Evolutionary conservation across 2,329 filamentous ascomycete species (phyloP).

Genomic region (Colletotrichum sp.): DNA sequence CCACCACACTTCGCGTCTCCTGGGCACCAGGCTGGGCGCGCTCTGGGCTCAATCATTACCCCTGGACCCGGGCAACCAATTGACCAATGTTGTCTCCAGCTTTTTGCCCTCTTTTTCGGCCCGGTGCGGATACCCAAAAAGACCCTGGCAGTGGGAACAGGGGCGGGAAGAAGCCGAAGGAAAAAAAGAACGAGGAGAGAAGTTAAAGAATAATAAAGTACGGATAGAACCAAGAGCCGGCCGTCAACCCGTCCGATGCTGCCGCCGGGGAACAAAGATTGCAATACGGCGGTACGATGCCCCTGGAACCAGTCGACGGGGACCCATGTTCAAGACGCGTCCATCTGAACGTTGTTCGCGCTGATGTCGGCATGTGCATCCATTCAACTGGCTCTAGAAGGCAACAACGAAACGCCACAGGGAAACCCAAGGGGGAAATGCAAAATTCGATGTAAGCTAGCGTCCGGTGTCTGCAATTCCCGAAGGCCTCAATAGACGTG

Average conservation of each 20-base stretch:
- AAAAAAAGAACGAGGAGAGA: not conserved
- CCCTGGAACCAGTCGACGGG: not conserved
- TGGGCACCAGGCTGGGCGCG: not conserved
- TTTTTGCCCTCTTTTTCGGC: not conserved
- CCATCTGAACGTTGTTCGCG: not conserved
- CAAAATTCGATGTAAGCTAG: not conserved
- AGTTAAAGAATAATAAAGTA: not conserved
- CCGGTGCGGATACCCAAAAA: slow-evolving; percentile 9
- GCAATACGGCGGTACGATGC: not conserved
- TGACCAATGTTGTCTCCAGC: slow-evolving; percentile 5
- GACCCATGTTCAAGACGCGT: not conserved
- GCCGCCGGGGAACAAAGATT: not conserved
- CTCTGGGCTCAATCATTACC: not conserved
- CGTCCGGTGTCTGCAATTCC: not conserved
- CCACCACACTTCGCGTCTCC: not conserved
- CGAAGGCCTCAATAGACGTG: not conserved
- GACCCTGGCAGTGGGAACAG: not conserved
- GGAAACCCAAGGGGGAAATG: not conserved
- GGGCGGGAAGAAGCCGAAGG: slow-evolving; percentile 1
- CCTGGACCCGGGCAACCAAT: not conserved
- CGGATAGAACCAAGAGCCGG: not conserved
- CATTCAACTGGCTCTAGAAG: not conserved
- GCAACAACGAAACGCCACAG: not conserved
- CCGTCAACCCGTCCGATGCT: not conserved
- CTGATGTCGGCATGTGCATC: not conserved